Base-by-base conservation (phyloP, 169 alveolate species). In the Plasmodium falciparum region DNA sequence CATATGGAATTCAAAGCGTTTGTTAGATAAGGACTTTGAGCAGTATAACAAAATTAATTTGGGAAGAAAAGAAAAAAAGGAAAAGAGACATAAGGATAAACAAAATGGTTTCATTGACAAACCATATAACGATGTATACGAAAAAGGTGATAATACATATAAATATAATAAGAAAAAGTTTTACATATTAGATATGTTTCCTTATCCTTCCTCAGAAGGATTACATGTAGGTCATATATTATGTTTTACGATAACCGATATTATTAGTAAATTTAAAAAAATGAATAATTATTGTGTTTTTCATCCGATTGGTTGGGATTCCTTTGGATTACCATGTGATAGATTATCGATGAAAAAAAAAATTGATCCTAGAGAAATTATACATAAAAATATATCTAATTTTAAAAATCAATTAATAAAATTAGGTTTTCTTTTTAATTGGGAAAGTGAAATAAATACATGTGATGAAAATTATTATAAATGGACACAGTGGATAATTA, bases 231-330 rank as follows among this genome's bases (percentile, higher is more conserved):
- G 99, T 2, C 99, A 97, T 83, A 95, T 96, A 49, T 91, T 97
- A 49, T 98, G 98, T 8, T 97, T 97, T 92, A 95, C 99, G 0
- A 95, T 93, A 20, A 90, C 97, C 17, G 99, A 97, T 58, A 96
- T 96, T 33, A 75, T 97, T 11, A 86, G 98, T n/a, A 88, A 98
- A 54, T 96, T 93, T 94, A 95, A 97, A 49, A 95, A 97, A 17
- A 62, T 95, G 95, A 56, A 73, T 61, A 95, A 97, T 11, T 91
- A 85, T 66, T 74, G 93, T 3, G 99, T 97, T 15, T 93, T 97
- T 61, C 96, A 97, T 75, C 98, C 98, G 0, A 97, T 97, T 80
- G 99, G 99, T 15, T 97, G 98, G 98, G 99, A 97, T 61, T 88
- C 98, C 3, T 97, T 97, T 74, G 99, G 99, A 11, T 73, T 97